Evolutionary conservation across 192 early-diverging fungal genomes (phyloP).

Genomic region (Bifiguratus adelaidae): DNA sequence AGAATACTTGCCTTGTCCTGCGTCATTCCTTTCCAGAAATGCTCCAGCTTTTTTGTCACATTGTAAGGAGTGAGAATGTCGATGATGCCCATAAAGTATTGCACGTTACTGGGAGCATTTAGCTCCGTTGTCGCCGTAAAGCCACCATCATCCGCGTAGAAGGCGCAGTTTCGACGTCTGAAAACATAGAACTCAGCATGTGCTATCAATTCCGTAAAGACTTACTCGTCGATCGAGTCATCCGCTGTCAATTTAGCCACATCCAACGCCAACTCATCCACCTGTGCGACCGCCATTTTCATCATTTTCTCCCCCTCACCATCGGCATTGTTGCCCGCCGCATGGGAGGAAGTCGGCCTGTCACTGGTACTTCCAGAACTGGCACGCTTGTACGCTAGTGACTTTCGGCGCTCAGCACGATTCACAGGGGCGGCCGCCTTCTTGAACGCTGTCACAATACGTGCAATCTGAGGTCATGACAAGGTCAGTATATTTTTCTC

Average conservation of each 20-base stretch:
- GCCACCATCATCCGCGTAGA: slow-evolving; percentile 89
- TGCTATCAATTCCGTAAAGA: neutral
- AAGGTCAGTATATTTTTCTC: no score
- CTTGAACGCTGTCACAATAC: no score
- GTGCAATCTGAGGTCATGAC: no score
- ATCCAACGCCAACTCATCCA: slow-evolving; percentile 48
- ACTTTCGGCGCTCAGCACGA: no score
- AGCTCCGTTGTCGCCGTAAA: slow-evolving; percentile 63
- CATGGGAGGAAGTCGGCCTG: no score
- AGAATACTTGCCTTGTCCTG: slow-evolving; percentile 50
- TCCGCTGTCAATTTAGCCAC: no score
- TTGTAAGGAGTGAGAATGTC: slow-evolving; percentile 97
- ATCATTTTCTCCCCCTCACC: no score
- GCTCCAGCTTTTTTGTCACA: slow-evolving; percentile 78
- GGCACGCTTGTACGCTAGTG: no score
- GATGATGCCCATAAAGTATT: slow-evolving; percentile 96
- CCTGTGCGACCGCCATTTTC: slow-evolving; percentile 36
- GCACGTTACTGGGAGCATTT: slow-evolving; percentile 52
- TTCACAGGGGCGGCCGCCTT: no score
- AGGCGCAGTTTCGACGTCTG: slow-evolving; percentile 66
- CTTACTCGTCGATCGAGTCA: no score
- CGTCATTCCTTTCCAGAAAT: slow-evolving; percentile 75
- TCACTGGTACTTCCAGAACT: no score
- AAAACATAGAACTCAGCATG: slow-evolving; percentile 1
- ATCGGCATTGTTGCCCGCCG: no score